These are phyloP conservation scores for Chrysoporthe cubensis DNA, from an alignment of 2,329 filamentous ascomycete species.

Conservation along the genomic window DNA sequence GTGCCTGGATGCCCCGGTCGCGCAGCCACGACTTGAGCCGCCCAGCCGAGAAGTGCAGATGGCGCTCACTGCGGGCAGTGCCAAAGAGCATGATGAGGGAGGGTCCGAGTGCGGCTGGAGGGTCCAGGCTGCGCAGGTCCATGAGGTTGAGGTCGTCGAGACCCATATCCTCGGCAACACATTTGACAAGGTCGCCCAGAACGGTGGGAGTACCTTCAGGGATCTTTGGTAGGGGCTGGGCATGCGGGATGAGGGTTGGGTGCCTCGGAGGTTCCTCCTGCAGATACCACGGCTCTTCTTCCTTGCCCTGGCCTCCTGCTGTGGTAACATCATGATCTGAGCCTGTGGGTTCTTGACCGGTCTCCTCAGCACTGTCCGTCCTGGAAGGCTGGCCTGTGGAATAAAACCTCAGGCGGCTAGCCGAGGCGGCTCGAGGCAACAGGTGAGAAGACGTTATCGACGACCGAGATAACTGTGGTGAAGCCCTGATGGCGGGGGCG, in stretches of 20 bases:
- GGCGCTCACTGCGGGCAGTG: conserved; percentile 88
- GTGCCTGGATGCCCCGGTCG: conserved; percentile 72
- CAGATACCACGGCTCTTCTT: conserved; percentile 73
- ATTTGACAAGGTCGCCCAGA: conserved; percentile 72
- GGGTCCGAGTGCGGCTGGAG: conserved; percentile 82
- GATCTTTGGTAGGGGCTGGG: conserved; percentile 52
- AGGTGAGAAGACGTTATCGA: conserved; percentile 9
- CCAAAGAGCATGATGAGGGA: conserved; percentile 92
- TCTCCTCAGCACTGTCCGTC: not conserved
- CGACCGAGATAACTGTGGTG: conserved; percentile 13
- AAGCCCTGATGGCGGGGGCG: conserved; percentile 21
- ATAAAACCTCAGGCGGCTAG: conserved; percentile 8
- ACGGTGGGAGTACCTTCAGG: conserved; percentile 74
- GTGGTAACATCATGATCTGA: conserved; percentile 28
- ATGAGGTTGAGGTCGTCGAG: conserved; percentile 80
- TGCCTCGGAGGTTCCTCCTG: conserved; percentile 68
- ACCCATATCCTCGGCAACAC: conserved; percentile 82
- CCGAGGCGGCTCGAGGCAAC: not conserved
- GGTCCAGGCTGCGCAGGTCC: conserved; percentile 83
- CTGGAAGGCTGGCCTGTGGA: conserved; percentile 13
- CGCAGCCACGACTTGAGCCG: conserved; percentile 87
- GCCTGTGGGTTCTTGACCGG: not conserved
- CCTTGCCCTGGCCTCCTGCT: conserved; percentile 11
- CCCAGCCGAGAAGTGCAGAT: conserved; percentile 89
- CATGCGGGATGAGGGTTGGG: conserved; percentile 51